Evolutionary conservation across 2,329 filamentous ascomycete genomes (phyloP).

Genomic region (Colletotrichum trifolii): DNA sequence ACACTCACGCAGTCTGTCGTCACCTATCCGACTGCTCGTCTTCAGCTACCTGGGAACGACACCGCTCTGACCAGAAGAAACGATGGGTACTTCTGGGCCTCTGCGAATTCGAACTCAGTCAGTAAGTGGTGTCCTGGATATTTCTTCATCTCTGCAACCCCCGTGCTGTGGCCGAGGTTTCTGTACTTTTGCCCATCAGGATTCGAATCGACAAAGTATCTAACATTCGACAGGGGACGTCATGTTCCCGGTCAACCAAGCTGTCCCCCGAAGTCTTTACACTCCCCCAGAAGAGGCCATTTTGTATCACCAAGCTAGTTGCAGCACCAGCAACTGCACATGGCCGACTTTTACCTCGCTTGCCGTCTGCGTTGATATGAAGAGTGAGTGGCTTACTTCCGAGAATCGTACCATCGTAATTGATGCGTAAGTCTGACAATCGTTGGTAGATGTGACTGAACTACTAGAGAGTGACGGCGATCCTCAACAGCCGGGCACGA

Average conservation of each 20-base stretch:
- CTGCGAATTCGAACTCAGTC: conserved; percentile 1
- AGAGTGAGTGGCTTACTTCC: not conserved
- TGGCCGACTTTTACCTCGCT: conserved; percentile 15
- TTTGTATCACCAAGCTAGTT: conserved; percentile 12
- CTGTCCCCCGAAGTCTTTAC: not conserved
- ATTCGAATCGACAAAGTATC: not conserved
- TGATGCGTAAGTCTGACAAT: not conserved
- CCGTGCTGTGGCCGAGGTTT: not conserved
- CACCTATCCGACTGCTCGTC: conserved; percentile 12
- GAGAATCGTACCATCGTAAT: too few species aligned
- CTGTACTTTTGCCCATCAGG: not conserved
- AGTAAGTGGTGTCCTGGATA: not conserved
- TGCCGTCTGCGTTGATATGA: conserved; percentile 13
- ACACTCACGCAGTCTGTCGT: conserved; percentile 31
- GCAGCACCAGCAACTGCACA: conserved; percentile 13
- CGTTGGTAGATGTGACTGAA: not conserved
- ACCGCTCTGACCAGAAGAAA: not conserved
- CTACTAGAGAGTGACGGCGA: not conserved
- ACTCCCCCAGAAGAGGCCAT: conserved; percentile 2
- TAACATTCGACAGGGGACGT: not conserved
- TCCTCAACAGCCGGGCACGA: not conserved
- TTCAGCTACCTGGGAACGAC: not conserved
- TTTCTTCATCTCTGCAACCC: not conserved
- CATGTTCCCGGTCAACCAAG: conserved; percentile 11
- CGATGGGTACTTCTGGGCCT: not conserved